phyloP scores from a whole-genome alignment of 371 early-diverging fungal species.

The Sporodiniella umbellata region DNA sequence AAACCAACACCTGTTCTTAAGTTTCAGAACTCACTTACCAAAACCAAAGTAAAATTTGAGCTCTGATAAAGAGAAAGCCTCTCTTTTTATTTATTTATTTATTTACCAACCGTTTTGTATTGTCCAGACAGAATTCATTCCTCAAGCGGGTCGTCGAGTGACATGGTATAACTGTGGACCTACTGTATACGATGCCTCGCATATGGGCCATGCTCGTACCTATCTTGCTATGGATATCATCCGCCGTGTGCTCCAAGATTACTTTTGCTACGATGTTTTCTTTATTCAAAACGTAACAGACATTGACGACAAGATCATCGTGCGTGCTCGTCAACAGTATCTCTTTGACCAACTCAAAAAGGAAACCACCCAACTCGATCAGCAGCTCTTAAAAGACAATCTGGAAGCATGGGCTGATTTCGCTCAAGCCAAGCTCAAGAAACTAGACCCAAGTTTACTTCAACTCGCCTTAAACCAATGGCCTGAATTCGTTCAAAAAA shows the following conservation, averaged over 20 bases:
- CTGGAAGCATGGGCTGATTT: slow-evolving; percentile 63
- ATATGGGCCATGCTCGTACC: slow-evolving; percentile 98
- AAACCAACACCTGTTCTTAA: slow-evolving; percentile 45
- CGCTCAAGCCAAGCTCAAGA: slow-evolving; percentile 58
- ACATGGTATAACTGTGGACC: slow-evolving; percentile 99
- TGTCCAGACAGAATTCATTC: slow-evolving; percentile 83
- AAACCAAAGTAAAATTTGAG: slow-evolving; percentile 71
- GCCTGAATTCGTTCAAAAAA: slow-evolving; percentile 51
- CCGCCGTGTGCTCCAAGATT: slow-evolving; percentile 93
- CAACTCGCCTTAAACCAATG: slow-evolving; percentile 42
- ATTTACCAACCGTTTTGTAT: no score
- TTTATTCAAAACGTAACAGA: slow-evolving; percentile 99
- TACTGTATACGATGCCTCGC: slow-evolving; percentile 98
- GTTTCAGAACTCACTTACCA: slow-evolving; percentile 78
- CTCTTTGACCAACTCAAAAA: slow-evolving; percentile 67
- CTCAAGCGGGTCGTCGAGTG: slow-evolving; percentile 74
- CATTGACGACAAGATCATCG: slow-evolving; percentile 99
- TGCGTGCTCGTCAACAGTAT: slow-evolving; percentile 86
- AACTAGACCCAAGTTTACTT: slow-evolving; percentile 32
- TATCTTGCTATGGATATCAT: slow-evolving; percentile 97
- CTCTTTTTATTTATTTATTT: background rate
- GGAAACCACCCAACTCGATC: slow-evolving; percentile 30
- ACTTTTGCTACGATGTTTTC: slow-evolving; percentile 93
- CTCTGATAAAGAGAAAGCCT: slow-evolving; percentile 36
- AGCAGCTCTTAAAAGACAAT: slow-evolving; percentile 49